These are phyloP conservation scores for Saccharata proteae DNA, from an alignment of 2,329 filamentous ascomycete genomes.

Conservation along the genomic window DNA sequence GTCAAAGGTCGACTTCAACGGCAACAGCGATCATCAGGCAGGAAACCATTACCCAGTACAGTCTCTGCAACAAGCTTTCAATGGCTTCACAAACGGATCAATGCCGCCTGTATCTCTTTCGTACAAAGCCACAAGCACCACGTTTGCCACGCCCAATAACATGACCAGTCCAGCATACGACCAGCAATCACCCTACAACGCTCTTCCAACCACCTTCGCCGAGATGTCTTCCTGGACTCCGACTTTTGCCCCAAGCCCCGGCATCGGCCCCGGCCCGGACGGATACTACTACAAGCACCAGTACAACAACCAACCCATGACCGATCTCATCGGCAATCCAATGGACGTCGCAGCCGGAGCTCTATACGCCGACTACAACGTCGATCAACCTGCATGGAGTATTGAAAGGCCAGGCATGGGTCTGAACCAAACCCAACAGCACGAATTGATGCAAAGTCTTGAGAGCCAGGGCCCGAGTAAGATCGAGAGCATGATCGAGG, in stretches of 20 bases:
- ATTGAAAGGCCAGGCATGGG: constrained; percentile 23
- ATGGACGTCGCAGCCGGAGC: constrained; percentile 3
- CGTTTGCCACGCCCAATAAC: constrained; percentile 17
- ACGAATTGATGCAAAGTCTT: constrained; percentile 69
- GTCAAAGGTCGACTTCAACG: constrained; percentile 17
- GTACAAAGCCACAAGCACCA: constrained; percentile 13
- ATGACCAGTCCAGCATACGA: constrained; percentile 4
- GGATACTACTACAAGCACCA: constrained; percentile 12
- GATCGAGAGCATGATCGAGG: constrained; percentile 29
- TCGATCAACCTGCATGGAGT: constrained; percentile 45
- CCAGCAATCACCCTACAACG: constrained; percentile 13
- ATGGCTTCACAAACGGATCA: no score
- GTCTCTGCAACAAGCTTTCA: constrained; percentile 12
- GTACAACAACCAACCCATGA: constrained; percentile 1
- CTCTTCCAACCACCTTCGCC: constrained; percentile 24
- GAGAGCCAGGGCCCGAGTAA: constrained; percentile 41
- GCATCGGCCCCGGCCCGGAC: constrained; percentile 17
- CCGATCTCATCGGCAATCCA: not conserved
- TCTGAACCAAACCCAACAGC: constrained; percentile 68
- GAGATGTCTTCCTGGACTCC: constrained; percentile 26
- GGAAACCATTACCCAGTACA: constrained; percentile 14
- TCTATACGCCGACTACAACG: constrained; percentile 28
- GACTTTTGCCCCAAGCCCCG: constrained; percentile 18
- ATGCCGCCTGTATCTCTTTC: not conserved
- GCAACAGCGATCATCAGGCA: constrained; percentile 10